Evolutionary conservation across 2,329 filamentous ascomycete species (phyloP), one percentile per base, ranked within the genome.

Genomic region (Stagonosporopsis tanaceti): DNA sequence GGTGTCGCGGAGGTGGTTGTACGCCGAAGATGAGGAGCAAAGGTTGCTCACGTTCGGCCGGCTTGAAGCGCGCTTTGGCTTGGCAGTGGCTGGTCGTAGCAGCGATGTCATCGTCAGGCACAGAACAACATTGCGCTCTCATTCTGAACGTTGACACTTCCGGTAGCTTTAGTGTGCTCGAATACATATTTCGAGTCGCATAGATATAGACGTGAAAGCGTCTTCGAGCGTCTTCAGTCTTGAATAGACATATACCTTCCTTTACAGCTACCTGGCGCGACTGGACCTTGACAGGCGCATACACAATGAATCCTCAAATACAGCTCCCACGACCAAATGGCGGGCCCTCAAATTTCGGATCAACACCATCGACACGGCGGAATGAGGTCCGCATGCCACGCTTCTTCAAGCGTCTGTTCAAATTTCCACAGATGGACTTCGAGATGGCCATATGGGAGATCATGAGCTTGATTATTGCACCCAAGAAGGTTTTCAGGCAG

Each of bases 391-490:
- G 84, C 42, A 85, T 88, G 81, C 86, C 87, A 63, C 84, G 85
- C 64, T 88, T 89, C 81, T 88, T 89, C 78, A 87, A 87, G 69
- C 82, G 86, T 56, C 77, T 89, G 47, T 89, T 89, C 82, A 90
- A 90, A 74, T 89, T 89, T 69, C 87, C 87, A 11, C 87, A 89
- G 66, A 89, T 90, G 87, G 87, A 90, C 79, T 90, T 90, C 71
- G 87, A 90, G 72, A 88, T 89, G 81, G 87, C 87, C 20, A 84
- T 89, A 65, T 90, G 87, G 87, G 87, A 90, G 74, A 89, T 90
- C 84, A 88, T 85, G 60, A 85, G 84, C 67, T 79, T 90, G 50
- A 80, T 90, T 62, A 86, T 89, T 70, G 85, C 87, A 30, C 87
- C 87, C 0, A 89, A 89, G 78, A 89, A 89, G 72, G 87, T 90